Evolutionary conservation across 805 yeast species (phyloP), one percentile per base, ranked within the genome.

Genomic region (Kuraishia borneana): DNA sequence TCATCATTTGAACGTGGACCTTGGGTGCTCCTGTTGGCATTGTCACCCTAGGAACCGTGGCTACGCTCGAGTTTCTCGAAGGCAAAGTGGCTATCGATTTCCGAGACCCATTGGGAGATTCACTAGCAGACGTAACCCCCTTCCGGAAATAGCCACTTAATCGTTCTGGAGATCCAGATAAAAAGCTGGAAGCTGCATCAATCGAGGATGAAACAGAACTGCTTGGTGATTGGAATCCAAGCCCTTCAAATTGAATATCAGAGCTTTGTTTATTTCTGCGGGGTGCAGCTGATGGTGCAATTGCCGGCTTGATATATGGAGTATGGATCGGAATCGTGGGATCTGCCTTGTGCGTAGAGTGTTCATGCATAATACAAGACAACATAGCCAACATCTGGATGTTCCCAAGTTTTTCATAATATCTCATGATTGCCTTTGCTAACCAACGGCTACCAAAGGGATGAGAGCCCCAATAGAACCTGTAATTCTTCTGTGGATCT

Each of bases 311-410:
- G 14, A 36, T 26, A 42, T 68, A 64, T 3, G 73, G 71, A 5
- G 74, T 62, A 43, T 67, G 65, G 34, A 69, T 54, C 1, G 76
- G 71, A 8, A 67, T 48, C 33, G 54, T 55, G 3, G 49, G 42
- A 32, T 46, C 40, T 7, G 48, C 36, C 13, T 41, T 41, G 34
- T 47, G 46, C 13, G 39, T 43, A 10, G 45, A 30, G 43, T 64
- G 68, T 46, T 64, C 82, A 46, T 61, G 65, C 37, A 83, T 55
- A 4, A 84, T 65, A 54, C 95, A 83, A 3, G 89, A 72, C 42
- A 87, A 54, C 85, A 83, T 82, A 1, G 94, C 95, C 18, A 88
- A 59, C 95, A 89, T 84, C 52, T 89, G 96, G 19, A 84, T 56
- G 46, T 89, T 80, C 2, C 77, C 74, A 28, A 63, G 48, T 22